These are phyloP conservation scores for Priceomyces carsonii DNA, from an alignment of 805 yeast species.

Conservation along the genomic window DNA sequence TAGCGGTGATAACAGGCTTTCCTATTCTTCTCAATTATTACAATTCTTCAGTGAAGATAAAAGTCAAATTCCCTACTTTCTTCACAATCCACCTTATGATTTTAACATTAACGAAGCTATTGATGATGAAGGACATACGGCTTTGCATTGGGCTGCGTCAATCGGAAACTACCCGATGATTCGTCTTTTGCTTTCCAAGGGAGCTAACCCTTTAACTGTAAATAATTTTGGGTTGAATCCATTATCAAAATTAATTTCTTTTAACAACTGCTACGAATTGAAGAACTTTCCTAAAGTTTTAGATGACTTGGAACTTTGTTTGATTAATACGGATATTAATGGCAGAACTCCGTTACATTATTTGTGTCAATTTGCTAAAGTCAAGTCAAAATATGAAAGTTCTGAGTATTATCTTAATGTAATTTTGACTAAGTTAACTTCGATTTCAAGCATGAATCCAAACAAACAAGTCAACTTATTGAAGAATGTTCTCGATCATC, in stretches of 20 bases:
- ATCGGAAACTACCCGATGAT: conserved; percentile 83
- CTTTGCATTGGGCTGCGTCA: conserved; percentile 97
- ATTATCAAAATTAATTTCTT: conserved; percentile 77
- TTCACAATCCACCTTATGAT: conserved; percentile 61
- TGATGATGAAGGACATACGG: conserved; percentile 92
- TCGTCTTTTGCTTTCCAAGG: conserved; percentile 70
- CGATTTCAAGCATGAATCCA: conserved; percentile 28
- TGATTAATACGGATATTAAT: conserved; percentile 73
- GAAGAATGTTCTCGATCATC: conserved; percentile 66
- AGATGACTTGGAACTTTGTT: conserved; percentile 71
- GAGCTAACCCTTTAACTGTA: conserved; percentile 62
- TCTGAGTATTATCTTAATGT: conserved; percentile 82
- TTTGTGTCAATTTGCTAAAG: conserved; percentile 68
- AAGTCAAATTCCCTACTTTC: conserved; percentile 58
- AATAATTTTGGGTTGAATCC: conserved; percentile 81
- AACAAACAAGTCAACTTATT: conserved; percentile 59
- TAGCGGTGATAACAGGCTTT: conserved; percentile 48
- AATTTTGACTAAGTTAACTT: conserved; percentile 70
- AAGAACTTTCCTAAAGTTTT: conserved; percentile 78
- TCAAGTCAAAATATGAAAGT: conserved; percentile 70
- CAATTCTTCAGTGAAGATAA: conserved; percentile 46
- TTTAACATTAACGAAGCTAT: conserved; percentile 75
- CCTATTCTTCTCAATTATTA: conserved; percentile 40
- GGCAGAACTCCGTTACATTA: conserved; percentile 85
- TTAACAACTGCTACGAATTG: conserved; percentile 83